Base-by-base conservation (phyloP, 1,139 yeast genomes). In the Suhomyces kunorum region DNA sequence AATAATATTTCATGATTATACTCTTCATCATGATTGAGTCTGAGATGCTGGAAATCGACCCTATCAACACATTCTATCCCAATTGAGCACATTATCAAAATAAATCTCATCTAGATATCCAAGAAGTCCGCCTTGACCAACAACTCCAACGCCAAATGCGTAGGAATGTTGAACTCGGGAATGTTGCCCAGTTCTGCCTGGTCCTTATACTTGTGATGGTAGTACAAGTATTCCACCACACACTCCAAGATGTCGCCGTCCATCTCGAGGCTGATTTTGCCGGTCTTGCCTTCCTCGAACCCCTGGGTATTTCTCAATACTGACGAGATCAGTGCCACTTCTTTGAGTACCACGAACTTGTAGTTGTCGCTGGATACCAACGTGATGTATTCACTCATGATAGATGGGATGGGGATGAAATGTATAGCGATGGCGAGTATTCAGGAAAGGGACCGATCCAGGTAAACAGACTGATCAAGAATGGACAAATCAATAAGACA, bases 71-170 rank as follows among this genome's bases (percentile, higher is more conserved):
- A n/a, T n/a, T n/a, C n/a, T n/a, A n/a, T n/a, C n/a, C n/a, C n/a
- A n/a, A n/a, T n/a, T n/a, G n/a, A n/a, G n/a, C n/a, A n/a, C 20
- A 18, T 18, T 18, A 18, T 18, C 20, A 18, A 6, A 6, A 18
- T 6, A 6, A 6, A 7, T 24, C 3, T 6, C 26, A 13, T 13
- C 8, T 9, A 71, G 39, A 82, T 81, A 56, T 87, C 92, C 53
- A 89, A 68, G 58, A 80, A 89, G 58, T 90, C 98, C 0, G 98
- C 96, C 24, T 95, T 95, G 28, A 92, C 94, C 35, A 92, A 66
- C 50, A 92, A 67, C 56, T 92, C 98, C 49, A 92, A 69, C 0
- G 98, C 96, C 76, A 90, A 78, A 53, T 88, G 97, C 0, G 98
- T 92, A 0, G 98, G 97, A 1, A 92, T 81, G 34, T 85, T 83